A percentile compares a stretch with the other conserved stretches of the same genome.
Evolutionary conservation across 768 basidiomycete species (phyloP).

Genomic region (Lactarius sp.): DNA sequence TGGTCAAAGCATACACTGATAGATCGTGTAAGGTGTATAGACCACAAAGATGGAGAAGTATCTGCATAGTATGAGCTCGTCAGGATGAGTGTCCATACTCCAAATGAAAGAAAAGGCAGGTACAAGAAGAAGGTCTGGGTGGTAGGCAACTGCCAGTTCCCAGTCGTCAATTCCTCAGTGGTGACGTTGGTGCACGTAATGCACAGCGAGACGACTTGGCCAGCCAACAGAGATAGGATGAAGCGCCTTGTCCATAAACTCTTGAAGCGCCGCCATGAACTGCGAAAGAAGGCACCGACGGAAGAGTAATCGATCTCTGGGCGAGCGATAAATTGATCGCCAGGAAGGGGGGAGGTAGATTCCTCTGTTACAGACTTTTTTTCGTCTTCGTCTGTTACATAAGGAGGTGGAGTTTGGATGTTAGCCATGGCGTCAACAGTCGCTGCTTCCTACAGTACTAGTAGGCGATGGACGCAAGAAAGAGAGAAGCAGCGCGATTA

Average conservation of each 20-base stretch:
- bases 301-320: constrained; percentile 69
- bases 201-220: constrained; percentile 80
- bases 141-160: constrained; percentile 71
- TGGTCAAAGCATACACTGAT: constrained; percentile 54
- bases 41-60: constrained; percentile 71
- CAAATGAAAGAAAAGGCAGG: constrained; percentile 30
- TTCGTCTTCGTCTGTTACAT: background rate
- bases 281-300: constrained; percentile 45
- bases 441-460: background rate
- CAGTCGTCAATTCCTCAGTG: constrained; percentile 66
- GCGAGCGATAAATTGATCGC: constrained; percentile 28
- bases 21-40: constrained; percentile 89
- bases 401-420: background rate
- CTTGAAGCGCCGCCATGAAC: constrained; percentile 54
- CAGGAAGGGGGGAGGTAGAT: background rate
- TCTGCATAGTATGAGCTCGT: constrained; percentile 35
- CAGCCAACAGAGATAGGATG: constrained; percentile 61
- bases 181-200: constrained; percentile 88
- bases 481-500: background rate
- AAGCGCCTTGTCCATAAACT: constrained; percentile 80
- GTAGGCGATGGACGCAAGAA: background rate
- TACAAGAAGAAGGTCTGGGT: constrained; percentile 84
- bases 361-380: background rate
- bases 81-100: background rate
- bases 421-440: background rate